phyloP scores from a whole-genome alignment of 306 rosid species.

The Pterocarpus macrocarpus region DNA sequence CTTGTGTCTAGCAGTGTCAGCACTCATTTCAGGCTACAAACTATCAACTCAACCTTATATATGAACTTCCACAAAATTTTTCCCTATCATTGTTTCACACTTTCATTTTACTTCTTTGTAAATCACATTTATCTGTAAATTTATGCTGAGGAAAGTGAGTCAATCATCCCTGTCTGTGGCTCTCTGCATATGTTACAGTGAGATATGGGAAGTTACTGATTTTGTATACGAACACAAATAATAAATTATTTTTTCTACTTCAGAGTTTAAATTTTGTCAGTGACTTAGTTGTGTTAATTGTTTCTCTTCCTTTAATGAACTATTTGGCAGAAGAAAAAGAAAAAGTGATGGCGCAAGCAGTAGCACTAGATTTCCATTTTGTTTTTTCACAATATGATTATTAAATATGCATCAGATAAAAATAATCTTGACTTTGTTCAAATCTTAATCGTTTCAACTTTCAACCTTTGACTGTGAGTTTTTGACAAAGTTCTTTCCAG shows the following conservation, averaged over 20 bases:
- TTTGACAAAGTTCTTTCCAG: not conserved
- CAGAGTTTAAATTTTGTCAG: not conserved
- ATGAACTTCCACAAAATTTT: slow-evolving; percentile 43
- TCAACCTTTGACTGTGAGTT: not conserved
- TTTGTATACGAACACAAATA: slow-evolving; percentile 29
- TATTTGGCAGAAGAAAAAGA: slow-evolving; percentile 18
- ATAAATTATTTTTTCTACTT: slow-evolving; percentile 10
- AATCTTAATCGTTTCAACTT: slow-evolving; percentile 2
- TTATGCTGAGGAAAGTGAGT: slow-evolving; percentile 37
- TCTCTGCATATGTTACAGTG: not conserved
- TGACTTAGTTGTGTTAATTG: not conserved
- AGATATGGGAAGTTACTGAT: slow-evolving; percentile 21
- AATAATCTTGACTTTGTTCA: slow-evolving; percentile 4
- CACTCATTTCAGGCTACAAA: slow-evolving; percentile 74
- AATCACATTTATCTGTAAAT: slow-evolving; percentile 38
- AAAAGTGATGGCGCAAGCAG: slow-evolving; percentile 13
- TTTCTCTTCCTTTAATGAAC: not conserved
- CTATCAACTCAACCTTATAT: slow-evolving; percentile 67
- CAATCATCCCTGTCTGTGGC: not conserved
- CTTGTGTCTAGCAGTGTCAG: slow-evolving; percentile 58
- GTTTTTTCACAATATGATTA: not conserved
- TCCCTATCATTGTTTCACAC: slow-evolving; percentile 21
- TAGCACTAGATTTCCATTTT: not conserved
- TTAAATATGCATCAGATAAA: not conserved
- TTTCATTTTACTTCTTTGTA: slow-evolving; percentile 30